Evolutionary conservation across 305 asterid genomes (phyloP).

Genomic region (Vinca major): DNA sequence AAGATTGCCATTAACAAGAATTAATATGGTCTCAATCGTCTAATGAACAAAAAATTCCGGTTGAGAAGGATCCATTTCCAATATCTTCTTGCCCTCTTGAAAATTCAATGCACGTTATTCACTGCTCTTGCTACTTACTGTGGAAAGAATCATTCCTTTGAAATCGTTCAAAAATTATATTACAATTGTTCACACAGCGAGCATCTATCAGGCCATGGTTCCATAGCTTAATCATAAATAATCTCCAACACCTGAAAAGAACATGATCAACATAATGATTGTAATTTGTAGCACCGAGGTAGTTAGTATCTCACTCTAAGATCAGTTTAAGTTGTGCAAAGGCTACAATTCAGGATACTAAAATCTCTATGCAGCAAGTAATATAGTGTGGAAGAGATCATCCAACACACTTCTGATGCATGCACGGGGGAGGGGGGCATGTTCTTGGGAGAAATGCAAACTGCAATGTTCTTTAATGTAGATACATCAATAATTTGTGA

Average conservation of each 20-base stretch:
- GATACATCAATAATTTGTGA: background rate
- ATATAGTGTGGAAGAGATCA: background rate
- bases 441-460: background rate
- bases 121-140: background rate
- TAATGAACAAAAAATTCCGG: background rate
- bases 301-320: background rate
- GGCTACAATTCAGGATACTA: too few species aligned
- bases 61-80: background rate
- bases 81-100: background rate
- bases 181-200: slow-evolving; percentile 69
- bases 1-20: too few species aligned
- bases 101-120: background rate
- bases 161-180: slow-evolving; percentile 41
- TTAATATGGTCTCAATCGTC: too few species aligned
- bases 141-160: slow-evolving; percentile 25
- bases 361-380: background rate
- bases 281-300: background rate
- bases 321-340: background rate
- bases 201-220: slow-evolving; percentile 86
- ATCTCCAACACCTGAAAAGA: slow-evolving; percentile 80
- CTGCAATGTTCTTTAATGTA: background rate
- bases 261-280: background rate
- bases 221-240: slow-evolving; percentile 87
- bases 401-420: background rate
- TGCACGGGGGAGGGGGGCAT: background rate